Evolutionary conservation across 768 basidiomycete species (phyloP).

Genomic region (Holtermanniella nyarrowii): DNA sequence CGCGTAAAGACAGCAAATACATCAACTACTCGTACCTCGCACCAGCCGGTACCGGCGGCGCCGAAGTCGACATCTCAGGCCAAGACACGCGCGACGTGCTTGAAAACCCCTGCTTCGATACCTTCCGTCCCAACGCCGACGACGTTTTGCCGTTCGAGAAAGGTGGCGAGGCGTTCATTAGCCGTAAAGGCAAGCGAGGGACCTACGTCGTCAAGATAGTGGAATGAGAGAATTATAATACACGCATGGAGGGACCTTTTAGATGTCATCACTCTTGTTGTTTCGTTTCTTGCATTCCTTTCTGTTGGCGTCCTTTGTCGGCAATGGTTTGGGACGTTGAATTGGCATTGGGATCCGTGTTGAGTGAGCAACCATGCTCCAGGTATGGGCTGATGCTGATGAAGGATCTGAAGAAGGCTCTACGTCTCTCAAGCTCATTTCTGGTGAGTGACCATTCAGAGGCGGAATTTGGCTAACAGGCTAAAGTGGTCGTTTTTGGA

Average conservation of each 20-base stretch:
- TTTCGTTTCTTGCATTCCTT: too few relatives aligned
- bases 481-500: not conserved
- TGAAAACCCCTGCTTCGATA: slow-evolving; percentile 29
- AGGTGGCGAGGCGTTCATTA: slow-evolving; percentile 28
- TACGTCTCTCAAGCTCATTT: not conserved
- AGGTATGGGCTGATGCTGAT: not conserved
- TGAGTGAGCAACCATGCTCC: too few relatives aligned
- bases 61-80: slow-evolving; percentile 35
- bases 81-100: slow-evolving; percentile 35
- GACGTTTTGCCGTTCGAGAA: slow-evolving; percentile 29
- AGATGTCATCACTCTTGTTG: too few relatives aligned
- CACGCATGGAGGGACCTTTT: too few relatives aligned
- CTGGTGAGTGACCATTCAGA: not conserved
- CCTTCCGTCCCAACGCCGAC: slow-evolving; percentile 22
- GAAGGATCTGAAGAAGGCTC: not conserved
- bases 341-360: too few relatives aligned
- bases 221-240: not conserved
- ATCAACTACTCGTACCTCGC: slow-evolving; percentile 25
- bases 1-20: slow-evolving; percentile 30
- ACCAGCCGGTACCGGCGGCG: slow-evolving; percentile 24
- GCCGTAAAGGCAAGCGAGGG: not conserved
- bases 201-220: not conserved
- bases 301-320: too few relatives aligned
- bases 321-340: too few relatives aligned
- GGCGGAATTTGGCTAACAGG: not conserved